These are phyloP conservation scores for Adansonia madagascariensis DNA, from an alignment of 441 rosid genomes.

Conservation along the genomic window DNA sequence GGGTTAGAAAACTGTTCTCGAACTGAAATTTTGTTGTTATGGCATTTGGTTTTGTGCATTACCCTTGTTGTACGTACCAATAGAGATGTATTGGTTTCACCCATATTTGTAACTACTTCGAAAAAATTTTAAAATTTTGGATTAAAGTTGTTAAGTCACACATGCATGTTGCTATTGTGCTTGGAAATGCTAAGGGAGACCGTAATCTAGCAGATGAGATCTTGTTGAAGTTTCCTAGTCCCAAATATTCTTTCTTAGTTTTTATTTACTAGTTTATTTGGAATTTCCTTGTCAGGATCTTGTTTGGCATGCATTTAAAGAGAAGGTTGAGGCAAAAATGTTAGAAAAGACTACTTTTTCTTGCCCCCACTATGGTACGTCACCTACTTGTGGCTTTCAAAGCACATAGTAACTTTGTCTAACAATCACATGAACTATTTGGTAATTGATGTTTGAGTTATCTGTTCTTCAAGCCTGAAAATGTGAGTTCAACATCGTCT, in stretches of 20 bases:
- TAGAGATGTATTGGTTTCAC: background rate
- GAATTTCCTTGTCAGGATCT: slow-evolving; percentile 42
- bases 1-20: background rate
- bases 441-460: background rate
- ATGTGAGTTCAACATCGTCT: background rate
- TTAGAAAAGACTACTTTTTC: slow-evolving; percentile 7
- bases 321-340: slow-evolving; percentile 36
- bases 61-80: background rate
- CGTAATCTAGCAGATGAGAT: background rate
- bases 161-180: background rate
- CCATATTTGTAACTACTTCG: background rate
- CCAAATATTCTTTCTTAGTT: background rate
- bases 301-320: slow-evolving; percentile 49
- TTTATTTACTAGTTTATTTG: background rate
- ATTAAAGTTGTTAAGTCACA: background rate
- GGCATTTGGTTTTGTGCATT: background rate
- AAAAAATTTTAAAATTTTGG: background rate
- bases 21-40: background rate
- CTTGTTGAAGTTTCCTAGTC: background rate
- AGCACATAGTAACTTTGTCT: background rate
- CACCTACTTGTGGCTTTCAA: background rate
- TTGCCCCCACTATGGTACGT: slow-evolving; percentile 42
- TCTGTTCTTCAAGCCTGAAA: background rate
- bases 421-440: background rate
- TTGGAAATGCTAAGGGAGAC: background rate